Conservation (phyloP, 768 basidiomycete species). For the Trametes cingulata region DNA sequence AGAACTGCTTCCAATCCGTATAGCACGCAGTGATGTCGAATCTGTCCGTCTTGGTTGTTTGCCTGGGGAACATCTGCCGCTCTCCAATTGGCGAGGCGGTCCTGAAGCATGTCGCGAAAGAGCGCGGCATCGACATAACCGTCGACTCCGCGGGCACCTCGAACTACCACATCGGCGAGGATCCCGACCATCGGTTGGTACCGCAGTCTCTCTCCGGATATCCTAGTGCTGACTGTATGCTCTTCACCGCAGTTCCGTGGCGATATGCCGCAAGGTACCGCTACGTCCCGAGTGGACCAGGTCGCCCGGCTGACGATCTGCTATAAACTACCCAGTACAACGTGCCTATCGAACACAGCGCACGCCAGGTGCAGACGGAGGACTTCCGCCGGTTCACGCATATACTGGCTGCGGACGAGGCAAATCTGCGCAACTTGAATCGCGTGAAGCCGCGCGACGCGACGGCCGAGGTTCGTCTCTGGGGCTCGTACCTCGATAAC, state of each 20-base stretch:
- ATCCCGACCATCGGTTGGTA: constrained; percentile 78
- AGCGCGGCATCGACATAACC: constrained; percentile 63
- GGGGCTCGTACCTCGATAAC: constrained; percentile 75
- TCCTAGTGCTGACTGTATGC: not conserved
- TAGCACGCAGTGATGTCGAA: constrained; percentile 16
- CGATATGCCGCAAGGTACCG: constrained; percentile 67
- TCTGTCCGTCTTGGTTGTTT: constrained; percentile 67
- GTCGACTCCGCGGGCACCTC: constrained; percentile 88
- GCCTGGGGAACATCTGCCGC: constrained; percentile 84
- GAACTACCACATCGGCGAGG: constrained; percentile 80
- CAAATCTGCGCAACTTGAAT: constrained; percentile 65
- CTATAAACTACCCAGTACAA: constrained; percentile 62
- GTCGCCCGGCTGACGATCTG: too few relatives aligned
- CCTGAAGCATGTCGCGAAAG: constrained; percentile 62
- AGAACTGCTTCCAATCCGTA: too few relatives aligned
- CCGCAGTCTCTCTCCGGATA: not conserved
- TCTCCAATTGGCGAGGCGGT: constrained; percentile 95
- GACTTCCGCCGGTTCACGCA: constrained; percentile 82
- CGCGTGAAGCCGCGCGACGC: constrained; percentile 48
- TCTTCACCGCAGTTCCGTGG: constrained; percentile 57
- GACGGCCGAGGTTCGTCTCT: constrained; percentile 71
- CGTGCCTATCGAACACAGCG: constrained; percentile 68
- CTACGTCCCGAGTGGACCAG: too few relatives aligned
- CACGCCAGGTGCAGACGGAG: constrained; percentile 58
- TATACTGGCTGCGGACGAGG: constrained; percentile 83